Conservation (phyloP, 805 yeast species). For the Candida xiaguanensis region DNA sequence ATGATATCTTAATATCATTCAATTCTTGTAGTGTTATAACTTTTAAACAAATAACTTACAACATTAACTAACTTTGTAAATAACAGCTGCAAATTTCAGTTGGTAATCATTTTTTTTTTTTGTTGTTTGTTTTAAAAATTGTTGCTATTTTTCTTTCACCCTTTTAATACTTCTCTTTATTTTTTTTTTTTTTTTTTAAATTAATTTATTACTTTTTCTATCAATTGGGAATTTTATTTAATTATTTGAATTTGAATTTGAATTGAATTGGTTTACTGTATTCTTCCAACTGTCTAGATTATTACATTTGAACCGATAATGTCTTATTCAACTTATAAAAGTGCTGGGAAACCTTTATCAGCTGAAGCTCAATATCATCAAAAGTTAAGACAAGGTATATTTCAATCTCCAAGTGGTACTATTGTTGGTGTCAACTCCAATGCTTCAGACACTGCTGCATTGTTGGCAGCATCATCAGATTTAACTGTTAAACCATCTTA, state of each 20-base stretch:
- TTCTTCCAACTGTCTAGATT: too few relatives aligned
- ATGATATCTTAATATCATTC: too few relatives aligned
- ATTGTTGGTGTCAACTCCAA: conserved; percentile 62
- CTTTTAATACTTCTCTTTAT: not conserved
- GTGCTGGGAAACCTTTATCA: conserved; percentile 66
- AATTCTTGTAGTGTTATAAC: too few relatives aligned
- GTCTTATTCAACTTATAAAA: conserved; percentile 55
- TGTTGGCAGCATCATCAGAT: conserved; percentile 66
- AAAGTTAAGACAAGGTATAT: conserved; percentile 65
- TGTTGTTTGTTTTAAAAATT: not conserved
- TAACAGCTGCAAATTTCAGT: too few relatives aligned
- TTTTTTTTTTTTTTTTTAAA: too few relatives aligned
- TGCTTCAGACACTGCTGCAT: conserved; percentile 75
- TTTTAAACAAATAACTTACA: too few relatives aligned
- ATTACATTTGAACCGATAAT: conserved; percentile 14
- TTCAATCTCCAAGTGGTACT: conserved; percentile 44
- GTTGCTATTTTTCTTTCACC: not conserved
- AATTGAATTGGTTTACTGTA: too few relatives aligned
- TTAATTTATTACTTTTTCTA: too few relatives aligned
- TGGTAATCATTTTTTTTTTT: not conserved
- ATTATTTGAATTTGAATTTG: too few relatives aligned
- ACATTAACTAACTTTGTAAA: too few relatives aligned
- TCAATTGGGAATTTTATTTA: too few relatives aligned
- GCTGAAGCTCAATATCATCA: conserved; percentile 75
- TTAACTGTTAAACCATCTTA: conserved; percentile 58